Base-by-base conservation (phyloP, 805 yeast genomes). In the Barnettozyma siamensis region DNA sequence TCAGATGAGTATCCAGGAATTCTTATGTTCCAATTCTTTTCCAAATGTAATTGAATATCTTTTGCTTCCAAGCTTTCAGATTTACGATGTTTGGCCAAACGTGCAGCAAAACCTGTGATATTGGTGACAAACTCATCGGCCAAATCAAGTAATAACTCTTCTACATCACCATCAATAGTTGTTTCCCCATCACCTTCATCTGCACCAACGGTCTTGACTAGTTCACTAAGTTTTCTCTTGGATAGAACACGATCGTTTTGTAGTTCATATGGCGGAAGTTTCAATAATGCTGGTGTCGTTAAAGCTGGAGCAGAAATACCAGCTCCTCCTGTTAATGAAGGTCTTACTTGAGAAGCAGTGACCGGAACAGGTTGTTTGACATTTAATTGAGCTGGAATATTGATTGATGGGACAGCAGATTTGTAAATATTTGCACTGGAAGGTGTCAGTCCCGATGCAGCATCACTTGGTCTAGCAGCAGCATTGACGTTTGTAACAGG, bases 51-150 rank as follows among this genome's bases (percentile, higher is more conserved):
- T 61, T 93, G 98, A 38, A 94, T 76, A 60, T 93, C 99, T 52
- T 80, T 79, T 13, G 85, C 87, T 50, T 91, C 98, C 20, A 93
- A 68, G 29, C 83, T 76, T 45, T 91, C 96, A 7, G 87, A 78
- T 57, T 86, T 88, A 52, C 99, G 75, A 58, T 91, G 97, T 60
- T 93, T 93, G 18, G 99, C 98, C 49, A 93, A 70, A 41, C 94
- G 76, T 59, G 98, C 91, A 1, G 98, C 96, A 67, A 93, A 93
- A 3, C 88, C 72, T 0, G 97, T 88, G 2, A 94, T 96, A 36
- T 86, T 81, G 7, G 84, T 76, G 13, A 93, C 93, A 58, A 93
- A 93, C 58, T 93, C 98, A 62, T 93, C 99, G 0, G 99, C 97
- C 36, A 93, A 66, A 61, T 93, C 99, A 33, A 93, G 69, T 28